A percentile compares a stretch with the other conserved stretches of the same genome.
phyloP scores from a whole-genome alignment of 768 basidiomycete genomes.

The Russula vinacea region DNA sequence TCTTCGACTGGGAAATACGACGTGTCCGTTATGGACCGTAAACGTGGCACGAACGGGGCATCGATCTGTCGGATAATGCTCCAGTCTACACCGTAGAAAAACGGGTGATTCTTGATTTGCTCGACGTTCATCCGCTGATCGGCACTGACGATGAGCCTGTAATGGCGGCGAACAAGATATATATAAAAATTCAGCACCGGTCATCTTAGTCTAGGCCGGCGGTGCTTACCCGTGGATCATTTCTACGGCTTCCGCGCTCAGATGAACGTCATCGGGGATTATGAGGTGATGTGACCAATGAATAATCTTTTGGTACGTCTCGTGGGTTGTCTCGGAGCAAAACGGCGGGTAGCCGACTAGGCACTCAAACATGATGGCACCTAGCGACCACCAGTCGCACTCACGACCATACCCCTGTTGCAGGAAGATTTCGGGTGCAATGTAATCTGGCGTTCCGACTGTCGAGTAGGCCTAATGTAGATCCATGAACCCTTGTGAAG shows the following conservation, averaged over 20 bases:
- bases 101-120: conserved; percentile 86
- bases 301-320: conserved; percentile 97
- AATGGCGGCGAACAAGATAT: too few species aligned
- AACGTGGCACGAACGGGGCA: conserved; percentile 93
- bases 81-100: conserved; percentile 98
- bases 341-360: conserved; percentile 96
- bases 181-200: conserved; percentile 12
- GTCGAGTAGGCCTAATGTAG: conserved; percentile 85
- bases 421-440: conserved; percentile 94
- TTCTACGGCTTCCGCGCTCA: conserved; percentile 89
- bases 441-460: conserved; percentile 95
- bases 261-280: conserved; percentile 93
- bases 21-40: conserved; percentile 90
- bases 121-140: conserved; percentile 78
- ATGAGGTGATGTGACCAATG: conserved; percentile 84
- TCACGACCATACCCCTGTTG: conserved; percentile 98
- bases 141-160: conserved; percentile 77
- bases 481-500: conserved; percentile 10
- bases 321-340: conserved; percentile 94
- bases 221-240: conserved; percentile 68
- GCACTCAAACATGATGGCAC: conserved; percentile 98
- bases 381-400: conserved; percentile 99
- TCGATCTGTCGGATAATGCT: conserved; percentile 80
- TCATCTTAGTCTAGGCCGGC: background rate
- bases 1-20: conserved; percentile 99